Evolutionary conservation across 331 rosid species (phyloP), one percentile per base, ranked within the genome.

Genomic region (Quercus tomentella): DNA sequence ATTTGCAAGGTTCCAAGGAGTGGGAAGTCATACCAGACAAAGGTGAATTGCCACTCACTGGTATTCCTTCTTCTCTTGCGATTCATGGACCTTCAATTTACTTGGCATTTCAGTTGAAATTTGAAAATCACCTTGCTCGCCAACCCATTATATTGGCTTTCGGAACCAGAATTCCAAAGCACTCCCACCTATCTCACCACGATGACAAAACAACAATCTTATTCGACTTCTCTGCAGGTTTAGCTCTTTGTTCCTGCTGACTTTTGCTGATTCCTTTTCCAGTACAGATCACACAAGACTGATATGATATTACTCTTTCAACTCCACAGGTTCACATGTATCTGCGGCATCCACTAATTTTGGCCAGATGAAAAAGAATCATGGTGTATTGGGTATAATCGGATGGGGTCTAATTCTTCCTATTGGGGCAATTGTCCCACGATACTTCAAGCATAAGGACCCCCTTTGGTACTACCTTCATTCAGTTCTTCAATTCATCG

Each of bases 381-480:
- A 96, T 84, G 99, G 99, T 85, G 78, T 96, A 79, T 77, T 96
- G 79, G 97, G 91, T 26, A 80, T 96, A 60, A 61, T 96, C 76
- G 97, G 99, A 30, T 96, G 98, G 98, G 98, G 98, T 66, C 87
- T 96, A 31, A 76, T 96, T 75, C 90, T 96, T 51, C 99, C 99
- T 6, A 54, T 87, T 55, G 99, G 99, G 60, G 99, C 97, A 71
- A 93, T 96, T 61, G 60, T 96, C 75, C 94, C 97, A 1, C 93
- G 99, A 80, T 92, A 96, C 91, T 90, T 93, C 82, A 96, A 86
- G 87, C 97, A 96, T 75, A 93, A 92, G 84, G 97, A 96, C 58
- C 99, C 99, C 21, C 66, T 93, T 9, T 93, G 99, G 99, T 96
- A 87, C 83, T 93, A 96, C 86, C 97, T 96, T 62, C 99, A 96